Evolutionary conservation across 2,329 filamentous ascomycete species (phyloP), one percentile per base, ranked within the genome.

Genomic region (Chrysoporthe austroafricana): DNA sequence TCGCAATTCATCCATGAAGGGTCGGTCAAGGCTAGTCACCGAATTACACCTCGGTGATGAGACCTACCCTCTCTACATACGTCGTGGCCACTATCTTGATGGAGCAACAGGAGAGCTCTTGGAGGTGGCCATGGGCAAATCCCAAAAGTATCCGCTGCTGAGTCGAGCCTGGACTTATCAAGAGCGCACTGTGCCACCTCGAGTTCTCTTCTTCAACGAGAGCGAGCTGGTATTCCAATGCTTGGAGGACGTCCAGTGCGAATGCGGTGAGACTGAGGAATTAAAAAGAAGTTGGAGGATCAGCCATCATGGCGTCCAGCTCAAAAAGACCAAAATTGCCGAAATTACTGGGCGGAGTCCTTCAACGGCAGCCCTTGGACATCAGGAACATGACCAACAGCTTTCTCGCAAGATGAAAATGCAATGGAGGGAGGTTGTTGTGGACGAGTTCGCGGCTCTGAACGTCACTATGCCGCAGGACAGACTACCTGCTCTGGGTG

Each of bases 81-180:
- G 39, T 8, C 18, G 8, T 13, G 16, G 18, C 16, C 57, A 59
- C n/a, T 59, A 42, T 14, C 39, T 43, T 13, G 57, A 59, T n/a
- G 18, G 39, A n/a, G 5, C 18, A 36, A 14, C 1, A 3, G 3
- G 8, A 32, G 16, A 39, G 42, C 13, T 50, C 64, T 65, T 3
- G 36, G 21, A 3, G 18, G 26, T 14, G 43, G 13, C 2, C 14
- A 18, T 34, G 34, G 60, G 11, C 5, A 26, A 43, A 9, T 26
- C n/a, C n/a, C 13, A 44, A 44, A 18, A 32, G n/a, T 50, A 43
- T 16, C 68, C 72, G 2, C 59, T 67, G 1, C 67, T 71, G 36
- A 64, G 32, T 14, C 67, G 72, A 50, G 73, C 71, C 26, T 75
- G 72, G 72, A 71, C 72, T 21, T 69, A 72, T 6, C 72, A 75